These are phyloP conservation scores for Heterococcus sp. DNA, from an alignment of 108 stramenopile genomes.

Conservation along the genomic window DNA sequence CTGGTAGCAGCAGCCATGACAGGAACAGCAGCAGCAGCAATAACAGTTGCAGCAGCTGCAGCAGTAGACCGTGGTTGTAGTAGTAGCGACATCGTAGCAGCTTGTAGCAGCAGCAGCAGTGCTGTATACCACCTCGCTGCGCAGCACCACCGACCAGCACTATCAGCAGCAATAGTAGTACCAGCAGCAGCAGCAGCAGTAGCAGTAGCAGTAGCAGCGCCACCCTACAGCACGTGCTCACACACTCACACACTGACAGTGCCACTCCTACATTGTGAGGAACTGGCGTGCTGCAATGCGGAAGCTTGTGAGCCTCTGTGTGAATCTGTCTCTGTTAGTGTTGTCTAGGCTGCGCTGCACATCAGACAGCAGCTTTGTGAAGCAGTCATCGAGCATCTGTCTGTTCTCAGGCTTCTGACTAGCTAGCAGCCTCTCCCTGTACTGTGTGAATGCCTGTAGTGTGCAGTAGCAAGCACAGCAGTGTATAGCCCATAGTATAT, in stretches of 20 bases:
- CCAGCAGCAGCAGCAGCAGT: too few relatives aligned
- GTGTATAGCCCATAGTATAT: too few relatives aligned
- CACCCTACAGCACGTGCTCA: not conserved
- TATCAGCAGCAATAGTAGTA: too few relatives aligned
- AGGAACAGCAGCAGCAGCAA: too few relatives aligned
- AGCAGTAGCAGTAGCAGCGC: too few relatives aligned
- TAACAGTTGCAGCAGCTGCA: too few relatives aligned
- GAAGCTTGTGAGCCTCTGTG: slow-evolving; percentile 89
- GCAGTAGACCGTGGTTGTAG: too few relatives aligned
- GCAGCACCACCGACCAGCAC: too few relatives aligned
- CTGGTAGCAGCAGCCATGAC: too few relatives aligned
- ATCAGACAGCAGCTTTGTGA: slow-evolving; percentile 81
- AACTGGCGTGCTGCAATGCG: slow-evolving; percentile 84
- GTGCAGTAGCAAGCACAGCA: not conserved
- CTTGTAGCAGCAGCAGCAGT: too few relatives aligned
- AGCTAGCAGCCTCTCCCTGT: slow-evolving; percentile 83
- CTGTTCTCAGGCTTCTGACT: slow-evolving; percentile 83
- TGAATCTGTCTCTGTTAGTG: slow-evolving; percentile 91
- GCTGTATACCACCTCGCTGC: too few relatives aligned
- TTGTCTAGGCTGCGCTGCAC: slow-evolving; percentile 85
- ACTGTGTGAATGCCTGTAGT: slow-evolving; percentile 66
- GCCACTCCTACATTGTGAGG: slow-evolving; percentile 71
- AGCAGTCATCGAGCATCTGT: slow-evolving; percentile 77
- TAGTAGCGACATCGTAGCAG: too few relatives aligned
- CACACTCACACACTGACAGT: not conserved